Conservation (phyloP, 1,284 basidiomycete genomes). For the Moniliophthora roreri region DNA sequence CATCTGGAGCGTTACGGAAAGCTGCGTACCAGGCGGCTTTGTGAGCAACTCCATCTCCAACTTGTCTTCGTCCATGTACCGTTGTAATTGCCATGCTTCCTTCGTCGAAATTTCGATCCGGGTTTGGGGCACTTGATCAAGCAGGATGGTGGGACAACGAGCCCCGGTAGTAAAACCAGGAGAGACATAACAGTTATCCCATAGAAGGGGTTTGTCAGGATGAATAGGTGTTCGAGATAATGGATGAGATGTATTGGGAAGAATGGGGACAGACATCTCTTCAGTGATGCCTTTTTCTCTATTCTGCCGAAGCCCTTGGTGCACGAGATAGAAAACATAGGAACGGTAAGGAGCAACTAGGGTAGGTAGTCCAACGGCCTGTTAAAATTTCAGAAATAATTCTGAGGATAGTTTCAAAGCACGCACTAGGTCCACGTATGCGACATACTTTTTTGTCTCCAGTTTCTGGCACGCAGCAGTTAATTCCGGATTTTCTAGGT, state of each 20-base stretch:
- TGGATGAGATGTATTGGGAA: constrained; percentile 12
- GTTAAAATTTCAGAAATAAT: no score
- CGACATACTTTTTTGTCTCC: background rate
- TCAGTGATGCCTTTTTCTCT: constrained; percentile 1
- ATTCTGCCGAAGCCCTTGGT: constrained; percentile 3
- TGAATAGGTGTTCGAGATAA: constrained; percentile 6
- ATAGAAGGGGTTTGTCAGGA: constrained; percentile 10
- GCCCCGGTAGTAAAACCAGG: background rate
- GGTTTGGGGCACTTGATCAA: background rate
- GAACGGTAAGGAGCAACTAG: constrained; percentile 5
- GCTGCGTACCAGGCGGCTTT: no score
- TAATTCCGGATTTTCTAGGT: background rate
- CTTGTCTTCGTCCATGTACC: no score
- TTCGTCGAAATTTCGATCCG: background rate
- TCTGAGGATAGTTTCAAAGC: no score
- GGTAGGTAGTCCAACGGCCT: no score
- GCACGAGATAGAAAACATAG: constrained; percentile 7
- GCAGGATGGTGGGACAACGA: background rate
- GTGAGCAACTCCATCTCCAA: no score
- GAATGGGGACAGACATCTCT: constrained; percentile 13
- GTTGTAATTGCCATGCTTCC: no score
- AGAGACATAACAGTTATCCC: constrained; percentile 12
- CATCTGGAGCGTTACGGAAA: no score
- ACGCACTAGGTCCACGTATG: background rate
- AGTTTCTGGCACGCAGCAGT: background rate